Evolutionary conservation across 2,329 filamentous ascomycete species (phyloP), one percentile per base, ranked within the genome.

Genomic region (Sporothrix phasma): DNA sequence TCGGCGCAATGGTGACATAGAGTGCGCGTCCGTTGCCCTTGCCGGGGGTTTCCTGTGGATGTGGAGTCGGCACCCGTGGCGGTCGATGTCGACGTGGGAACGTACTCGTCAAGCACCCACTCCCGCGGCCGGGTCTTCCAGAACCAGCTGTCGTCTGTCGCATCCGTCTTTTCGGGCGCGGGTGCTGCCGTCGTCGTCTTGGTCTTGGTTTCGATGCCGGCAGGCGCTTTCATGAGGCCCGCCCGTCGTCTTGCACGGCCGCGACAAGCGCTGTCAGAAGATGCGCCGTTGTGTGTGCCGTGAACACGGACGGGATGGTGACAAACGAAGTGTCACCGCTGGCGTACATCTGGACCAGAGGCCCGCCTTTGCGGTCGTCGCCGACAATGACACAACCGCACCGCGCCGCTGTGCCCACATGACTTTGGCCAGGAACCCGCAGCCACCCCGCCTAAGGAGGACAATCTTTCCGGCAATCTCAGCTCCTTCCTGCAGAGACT

Each of bases 291-390:
- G 92, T 97, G 70, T 94, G 86, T 0, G 93, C 95, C 0, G 94
- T 97, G 75, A 99, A 99, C 10, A 97, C 81, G 0, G 94, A 90
- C 1, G 94, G 92, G 62, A 99, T 97, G 0, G 91, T 91, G 68
- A 97, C 84, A 71, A 97, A 96, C 39, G 92, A 95, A 3, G 93
- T 96, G 72, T 97, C 92, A 43, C 93, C 94, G 71, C 90, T 86
- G n/a, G 94, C 94, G 74, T 96, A 97, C 94, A 99, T 99, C 70
- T 95, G 94, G 60, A 97, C 90, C 66, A 99, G 78, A 41, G 89
- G 89, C 3, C 92, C 92, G 51, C 93, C 93, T 66, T 90, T 89
- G 65, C 90, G 88, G 74, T 97, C 89, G 74, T 99, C 94, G 29
- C 94, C 94, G 3, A 99, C 92, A 68, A 99, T 95, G 66, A 99